A percentile compares a stretch with the other conserved stretches of the same genome.
These are phyloP conservation scores for Verticillium longisporum DNA, from an alignment of 2,329 filamentous ascomycete genomes.

Conservation along the genomic window DNA sequence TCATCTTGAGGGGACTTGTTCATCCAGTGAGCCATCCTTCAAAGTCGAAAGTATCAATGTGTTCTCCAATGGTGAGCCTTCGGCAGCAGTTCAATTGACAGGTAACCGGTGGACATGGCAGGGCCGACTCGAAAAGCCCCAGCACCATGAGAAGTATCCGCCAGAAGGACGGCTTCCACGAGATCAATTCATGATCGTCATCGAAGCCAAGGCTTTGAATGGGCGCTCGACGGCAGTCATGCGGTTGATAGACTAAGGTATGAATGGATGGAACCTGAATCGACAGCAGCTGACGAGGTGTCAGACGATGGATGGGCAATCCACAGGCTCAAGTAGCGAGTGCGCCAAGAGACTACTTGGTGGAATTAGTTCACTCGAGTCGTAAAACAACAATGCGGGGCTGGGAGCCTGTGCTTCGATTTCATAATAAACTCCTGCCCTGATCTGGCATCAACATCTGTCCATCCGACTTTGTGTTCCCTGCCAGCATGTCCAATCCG, in stretches of 20 bases:
- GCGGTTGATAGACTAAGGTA: not conserved
- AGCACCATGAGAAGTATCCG: conserved; percentile 1
- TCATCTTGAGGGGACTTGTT: not conserved
- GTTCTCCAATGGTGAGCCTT: conserved; percentile 1
- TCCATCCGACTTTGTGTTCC: not conserved
- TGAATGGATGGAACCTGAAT: not conserved
- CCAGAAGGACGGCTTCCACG: not conserved
- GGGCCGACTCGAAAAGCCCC: not conserved
- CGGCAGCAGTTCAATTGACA: not conserved
- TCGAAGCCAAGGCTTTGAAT: not conserved
- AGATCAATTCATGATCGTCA: conserved; percentile 5
- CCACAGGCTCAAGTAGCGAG: not conserved
- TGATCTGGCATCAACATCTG: not conserved
- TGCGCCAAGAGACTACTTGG: not conserved
- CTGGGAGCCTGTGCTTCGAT: not conserved
- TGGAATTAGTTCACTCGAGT: not conserved
- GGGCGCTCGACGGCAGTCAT: not conserved
- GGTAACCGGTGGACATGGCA: not conserved
- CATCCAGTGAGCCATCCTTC: not conserved
- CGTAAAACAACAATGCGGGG: not conserved
- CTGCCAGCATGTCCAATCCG: not conserved
- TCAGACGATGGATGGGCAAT: too few relatives aligned
- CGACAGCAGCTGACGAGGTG: too few relatives aligned
- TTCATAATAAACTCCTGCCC: not conserved
- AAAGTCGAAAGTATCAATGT: not conserved